These are phyloP conservation scores for Polysphondylium violaceum DNA, from an alignment of 78 protist genomes.

Conservation along the genomic window DNA sequence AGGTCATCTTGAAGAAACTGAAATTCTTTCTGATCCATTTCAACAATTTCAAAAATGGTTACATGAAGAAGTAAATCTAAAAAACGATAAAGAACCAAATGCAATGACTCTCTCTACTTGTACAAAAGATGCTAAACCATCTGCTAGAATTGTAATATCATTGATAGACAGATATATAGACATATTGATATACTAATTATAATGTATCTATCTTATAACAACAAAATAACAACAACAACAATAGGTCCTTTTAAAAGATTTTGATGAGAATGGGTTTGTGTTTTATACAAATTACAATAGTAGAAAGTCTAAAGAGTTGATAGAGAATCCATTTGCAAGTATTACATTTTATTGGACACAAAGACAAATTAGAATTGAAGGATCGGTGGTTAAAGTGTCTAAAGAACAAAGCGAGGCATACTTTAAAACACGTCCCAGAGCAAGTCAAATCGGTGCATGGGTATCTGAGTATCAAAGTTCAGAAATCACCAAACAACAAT, in stretches of 20 bases:
- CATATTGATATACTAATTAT: background rate
- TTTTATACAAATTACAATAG: constrained; percentile 76
- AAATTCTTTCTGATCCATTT: constrained; percentile 27
- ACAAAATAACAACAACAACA: background rate
- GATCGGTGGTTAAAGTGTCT: constrained; percentile 27
- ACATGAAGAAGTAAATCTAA: constrained; percentile 26
- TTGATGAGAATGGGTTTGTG: constrained; percentile 75
- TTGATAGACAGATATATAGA: no score
- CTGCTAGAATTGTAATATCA: constrained; percentile 56
- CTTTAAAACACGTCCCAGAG: constrained; percentile 58
- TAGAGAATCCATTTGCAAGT: constrained; percentile 70
- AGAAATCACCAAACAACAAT: constrained; percentile 11
- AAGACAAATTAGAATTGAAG: constrained; percentile 71
- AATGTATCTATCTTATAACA: background rate
- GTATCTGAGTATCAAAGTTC: constrained; percentile 62
- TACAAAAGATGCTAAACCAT: constrained; percentile 58
- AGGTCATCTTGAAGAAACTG: constrained; percentile 37
- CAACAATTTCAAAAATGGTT: constrained; percentile 61
- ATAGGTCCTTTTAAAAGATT: constrained; percentile 67
- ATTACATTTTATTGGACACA: constrained; percentile 75
- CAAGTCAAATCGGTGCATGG: constrained; percentile 81
- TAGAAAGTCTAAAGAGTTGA: constrained; percentile 58
- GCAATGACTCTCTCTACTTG: constrained; percentile 49
- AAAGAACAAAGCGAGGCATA: constrained; percentile 43
- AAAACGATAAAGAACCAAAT: constrained; percentile 41